Base-by-base conservation (phyloP, 2,329 filamentous ascomycete species). In the Exophiala calicioides region DNA sequence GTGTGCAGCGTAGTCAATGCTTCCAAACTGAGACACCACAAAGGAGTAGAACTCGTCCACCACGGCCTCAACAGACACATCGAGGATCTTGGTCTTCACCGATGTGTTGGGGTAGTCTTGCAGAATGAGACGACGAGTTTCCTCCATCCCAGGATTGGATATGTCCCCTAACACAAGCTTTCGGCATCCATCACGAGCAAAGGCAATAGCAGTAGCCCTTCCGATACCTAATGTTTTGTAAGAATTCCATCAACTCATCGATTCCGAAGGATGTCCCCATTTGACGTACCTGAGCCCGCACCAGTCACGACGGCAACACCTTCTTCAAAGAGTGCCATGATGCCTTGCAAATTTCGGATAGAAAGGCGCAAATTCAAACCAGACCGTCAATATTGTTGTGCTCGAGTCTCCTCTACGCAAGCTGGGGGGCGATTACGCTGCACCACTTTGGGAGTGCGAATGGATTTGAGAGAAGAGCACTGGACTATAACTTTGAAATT, bases 131-230 rank as follows among this genome's bases (percentile, higher is more conserved):
- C 15, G 6, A 20, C 3, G 15, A 5, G 34, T 36, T 15, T 15
- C 34, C 18, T 23, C 34, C 4, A 36, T 7, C 10, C 18, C 19
- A 20, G 15, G 12, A 4, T 8, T 8, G 10, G 15, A 8, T 10
- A 20, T 10, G 15, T 36, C 34, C 21, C 34, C 34, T 10, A 36
- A 4, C 1, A 20, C 34, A 18, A 36, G 9, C 9, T 40, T 40
- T 16, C 7, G 9, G 37, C 37, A 30, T 30, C 37, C 37, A 3
- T 40, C 37, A n/a, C 37, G 12, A n/a, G 37, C 37, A 13, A 40
- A 40, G 9, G 37, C 37, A 20, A 40, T 7, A 16, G 37, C 37
- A 12, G 15, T 40, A 12, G 37, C 37, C 18, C 37, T 40, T 5
- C 37, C 37, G 9, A 15, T 39, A 1, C 9, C 36, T 40, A 40